A percentile compares a stretch with the other conserved stretches of the same genome.
phyloP scores from a whole-genome alignment of 805 yeast species.

The Teunomyces cretensis region DNA sequence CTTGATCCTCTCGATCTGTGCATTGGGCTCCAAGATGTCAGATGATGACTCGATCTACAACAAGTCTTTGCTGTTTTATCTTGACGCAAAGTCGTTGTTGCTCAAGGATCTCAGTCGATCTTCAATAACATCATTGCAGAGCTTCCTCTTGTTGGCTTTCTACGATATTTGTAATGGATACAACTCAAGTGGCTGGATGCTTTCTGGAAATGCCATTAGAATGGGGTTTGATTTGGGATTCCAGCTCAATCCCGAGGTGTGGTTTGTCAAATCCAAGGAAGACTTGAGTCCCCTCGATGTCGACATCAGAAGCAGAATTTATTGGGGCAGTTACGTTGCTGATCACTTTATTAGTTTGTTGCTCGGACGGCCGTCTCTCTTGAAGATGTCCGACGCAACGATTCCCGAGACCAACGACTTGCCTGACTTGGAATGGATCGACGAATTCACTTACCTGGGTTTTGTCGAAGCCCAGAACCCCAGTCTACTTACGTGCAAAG shows the following conservation, averaged over 20 bases:
- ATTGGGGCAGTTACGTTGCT: slow-evolving; percentile 67
- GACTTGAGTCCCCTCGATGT: slow-evolving; percentile 49
- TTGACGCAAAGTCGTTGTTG: slow-evolving; percentile 44
- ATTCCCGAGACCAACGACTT: slow-evolving; percentile 58
- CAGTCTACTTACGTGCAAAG: slow-evolving; percentile 33
- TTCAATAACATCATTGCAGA: slow-evolving; percentile 56
- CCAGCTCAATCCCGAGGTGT: slow-evolving; percentile 59
- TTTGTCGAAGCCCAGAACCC: slow-evolving; percentile 7
- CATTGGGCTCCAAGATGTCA: slow-evolving; percentile 55
- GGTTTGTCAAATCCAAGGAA: slow-evolving; percentile 46
- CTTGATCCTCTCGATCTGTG: slow-evolving; percentile 55
- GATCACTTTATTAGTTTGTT: slow-evolving; percentile 62
- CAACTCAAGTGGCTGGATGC: slow-evolving; percentile 62
- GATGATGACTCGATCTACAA: slow-evolving; percentile 41
- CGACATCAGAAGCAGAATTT: slow-evolving; percentile 57
- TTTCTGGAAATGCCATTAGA: slow-evolving; percentile 59
- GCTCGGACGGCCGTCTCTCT: slow-evolving; percentile 56
- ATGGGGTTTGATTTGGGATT: slow-evolving; percentile 68
- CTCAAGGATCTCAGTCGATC: slow-evolving; percentile 46
- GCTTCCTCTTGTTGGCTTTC: slow-evolving; percentile 56
- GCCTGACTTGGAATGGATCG: slow-evolving; percentile 64
- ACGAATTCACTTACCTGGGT: slow-evolving; percentile 48
- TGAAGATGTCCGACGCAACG: slow-evolving; percentile 57
- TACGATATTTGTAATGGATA: slow-evolving; percentile 62
- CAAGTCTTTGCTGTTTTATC: slow-evolving; percentile 46